Evolutionary conservation across 2,329 filamentous ascomycete genomes (phyloP), one percentile per base, ranked within the genome.

Genomic region (Sphaerulina vaccinii): DNA sequence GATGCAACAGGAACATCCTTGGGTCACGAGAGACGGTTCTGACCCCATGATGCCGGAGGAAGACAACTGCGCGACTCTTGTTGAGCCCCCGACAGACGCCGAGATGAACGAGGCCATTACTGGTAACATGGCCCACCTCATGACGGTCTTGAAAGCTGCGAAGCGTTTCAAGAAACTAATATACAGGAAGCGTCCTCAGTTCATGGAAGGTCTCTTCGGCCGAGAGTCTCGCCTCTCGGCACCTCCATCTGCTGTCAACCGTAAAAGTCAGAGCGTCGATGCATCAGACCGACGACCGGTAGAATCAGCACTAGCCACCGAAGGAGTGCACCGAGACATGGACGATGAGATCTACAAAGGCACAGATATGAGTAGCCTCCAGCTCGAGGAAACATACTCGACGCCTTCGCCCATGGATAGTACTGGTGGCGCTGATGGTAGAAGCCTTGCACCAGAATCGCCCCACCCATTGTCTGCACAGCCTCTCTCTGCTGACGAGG

Each of bases 61-160:
- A 58, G 91, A 96, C 65, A 99, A 99, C 62, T 95, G 88, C 37
- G 82, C 86, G 9, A 80, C 90, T 58, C 75, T 90, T 13, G 78
- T 97, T 24, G 88, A 90, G 55, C 82, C 85, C 4, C 92, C 92
- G 1, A 97, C 92, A 51, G 88, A 93, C 61, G 84, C 91, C 50
- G 93, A 99, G 71, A 82, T 96, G 65, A 90, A 90, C 63, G 84
- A 87, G 58, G 93, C 93, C 11, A 95, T 97, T 58, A 97, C 93
- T 2, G 83, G 82, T 19, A 95, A 90, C 65, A 90, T 97, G 80
- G 85, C 85, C 53, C 86, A 93, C 65, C 78, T 97, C 2, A 77
- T 97, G 51, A 88, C 85, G 46, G 88, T 97, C 59, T 87, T 97
- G 77, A 93, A 89, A 81, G 93, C 91, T 3, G 92, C 95, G 35